Base-by-base conservation (phyloP, 768 basidiomycete species). In the Macrolepiota fuliginosa region DNA sequence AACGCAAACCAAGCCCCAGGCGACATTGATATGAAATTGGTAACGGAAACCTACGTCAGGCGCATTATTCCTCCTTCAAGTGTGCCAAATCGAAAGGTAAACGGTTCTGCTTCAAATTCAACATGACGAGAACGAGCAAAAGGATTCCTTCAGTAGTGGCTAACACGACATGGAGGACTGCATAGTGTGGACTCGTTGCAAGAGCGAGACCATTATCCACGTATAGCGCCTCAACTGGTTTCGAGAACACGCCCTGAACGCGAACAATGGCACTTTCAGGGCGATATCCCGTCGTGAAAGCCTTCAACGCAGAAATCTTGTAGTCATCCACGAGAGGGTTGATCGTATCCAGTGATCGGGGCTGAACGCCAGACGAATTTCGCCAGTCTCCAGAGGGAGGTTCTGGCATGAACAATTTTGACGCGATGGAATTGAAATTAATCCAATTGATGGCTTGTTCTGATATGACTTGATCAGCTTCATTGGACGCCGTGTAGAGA, bases 161-260 rank as follows among this genome's bases (percentile, higher is more conserved):
- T 24, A 54, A 24, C 19, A n/a, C 37, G 22, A 54, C 37, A n/a
- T 54, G 53, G 12, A 54, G 53, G 1, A 54, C n/a, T 11, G 53
- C 53, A 13, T 54, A 54, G n/a, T n/a, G 19, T 2, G 36, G 36
- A 37, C 53, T 54, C 13, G 53, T 37, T 6, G 53, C 35, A 19
- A 54, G 37, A 11, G 53, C 53, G 3, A 54, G 53, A 10, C 53
- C 29, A 10, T 37, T 37, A 24, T 54, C 36, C 37, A 37, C 53
- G 3, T 54, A 37, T 12, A 54, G 11, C n/a, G 53, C 53, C 9
- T 9, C 5, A 37, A 54, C 53, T 19, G 53, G 53, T 15, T 37
- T 54, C 53, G 53, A 54, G 24, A 54, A 54, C 35, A 37, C 35
- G 12, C 53, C 53, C 35, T 54, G 53, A 54, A 54, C 53, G 17